Evolutionary conservation across 2,329 filamentous ascomycete genomes (phyloP), one percentile per base, ranked within the genome.

Genomic region (Paecilomyces sp.): DNA sequence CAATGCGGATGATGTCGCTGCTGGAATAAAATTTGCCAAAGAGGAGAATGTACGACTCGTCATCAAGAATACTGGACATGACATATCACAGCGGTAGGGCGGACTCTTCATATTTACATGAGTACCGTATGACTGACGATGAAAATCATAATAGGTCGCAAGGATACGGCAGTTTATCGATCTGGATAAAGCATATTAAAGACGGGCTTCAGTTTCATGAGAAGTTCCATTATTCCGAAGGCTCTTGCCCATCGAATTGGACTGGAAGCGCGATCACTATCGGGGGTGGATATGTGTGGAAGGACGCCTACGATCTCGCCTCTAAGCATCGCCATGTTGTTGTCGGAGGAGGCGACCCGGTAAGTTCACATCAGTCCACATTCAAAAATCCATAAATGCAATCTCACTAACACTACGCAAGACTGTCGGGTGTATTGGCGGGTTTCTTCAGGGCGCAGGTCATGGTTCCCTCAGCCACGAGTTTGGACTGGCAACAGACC

Each of bases 391-490:
- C 25, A 28, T 1, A 1, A 6, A 28, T 28, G 6, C 3, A 28
- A 28, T 28, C 25, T 28, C 25, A 28, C 25, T 28, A 28, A 28
- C 25, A 28, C 25, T 2, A 28, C 28, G 66, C 68, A 5, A 65
- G 0, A 82, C 80, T 0, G 84, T 88, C 3, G 85, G 84, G 1
- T 64, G 84, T 5, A 80, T 82, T 0, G 86, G 85, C 13, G 85
- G 85, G 1, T 88, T 82, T 64, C 80, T 76, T 3, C 83, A 85
- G 67, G 85, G 84, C 3, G 86, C 83, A 13, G 86, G 86, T 0
- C 84, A 87, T 66, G 80, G 78, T 0, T 74, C 79, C 0, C 74
- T 88, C 1, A 76, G 75, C 33, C 81, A 80, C 1, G 73, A 68
- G 18, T 83, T 81, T 55, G 86, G 86, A 4, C 75, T 89, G 0